A percentile compares a stretch with the other conserved stretches of the same genome.
phyloP scores from a whole-genome alignment of 2,329 filamentous ascomycete genomes.

The Chaetomiaceae sp. region DNA sequence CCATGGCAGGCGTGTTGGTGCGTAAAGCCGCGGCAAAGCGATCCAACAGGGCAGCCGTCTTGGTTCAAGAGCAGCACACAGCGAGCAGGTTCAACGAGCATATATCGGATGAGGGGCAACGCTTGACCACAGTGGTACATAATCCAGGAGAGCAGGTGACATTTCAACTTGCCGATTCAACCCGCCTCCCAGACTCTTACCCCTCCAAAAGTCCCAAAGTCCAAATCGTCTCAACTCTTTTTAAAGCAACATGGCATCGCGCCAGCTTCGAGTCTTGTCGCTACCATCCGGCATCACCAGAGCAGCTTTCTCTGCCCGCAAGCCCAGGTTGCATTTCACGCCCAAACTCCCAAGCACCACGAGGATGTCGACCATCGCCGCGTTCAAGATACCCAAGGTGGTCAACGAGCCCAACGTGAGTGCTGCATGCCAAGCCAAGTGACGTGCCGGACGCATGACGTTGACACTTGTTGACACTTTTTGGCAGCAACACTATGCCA shows the following conservation, averaged over 20 bases:
- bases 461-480: constrained; percentile 1
- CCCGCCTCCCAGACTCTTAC: constrained; percentile 10
- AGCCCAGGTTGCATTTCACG: constrained; percentile 18
- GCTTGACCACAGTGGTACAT: constrained; percentile 7
- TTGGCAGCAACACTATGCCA: constrained; percentile 77
- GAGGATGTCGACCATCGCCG: constrained; percentile 60
- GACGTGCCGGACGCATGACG: neutral
- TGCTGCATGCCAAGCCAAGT: constrained; percentile 21
- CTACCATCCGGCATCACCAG: constrained; percentile 19
- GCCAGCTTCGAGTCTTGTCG: constrained; percentile 21
- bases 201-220: too few species aligned
- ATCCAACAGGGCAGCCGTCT: constrained; percentile 11
- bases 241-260: constrained; percentile 20
- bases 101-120: constrained; percentile 16
- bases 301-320: constrained; percentile 16
- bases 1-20: constrained; percentile 1
- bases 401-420: constrained; percentile 94
- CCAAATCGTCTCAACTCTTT: too few species aligned
- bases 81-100: neutral
- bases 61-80: constrained; percentile 10
- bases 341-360: constrained; percentile 1
- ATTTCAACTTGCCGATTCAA: constrained; percentile 17
- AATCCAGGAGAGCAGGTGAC: neutral
- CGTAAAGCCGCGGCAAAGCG: constrained; percentile 32
- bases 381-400: constrained; percentile 83